Base-by-base conservation (phyloP, 2,329 filamentous ascomycete species). In the Penicillium sp. region DNA sequence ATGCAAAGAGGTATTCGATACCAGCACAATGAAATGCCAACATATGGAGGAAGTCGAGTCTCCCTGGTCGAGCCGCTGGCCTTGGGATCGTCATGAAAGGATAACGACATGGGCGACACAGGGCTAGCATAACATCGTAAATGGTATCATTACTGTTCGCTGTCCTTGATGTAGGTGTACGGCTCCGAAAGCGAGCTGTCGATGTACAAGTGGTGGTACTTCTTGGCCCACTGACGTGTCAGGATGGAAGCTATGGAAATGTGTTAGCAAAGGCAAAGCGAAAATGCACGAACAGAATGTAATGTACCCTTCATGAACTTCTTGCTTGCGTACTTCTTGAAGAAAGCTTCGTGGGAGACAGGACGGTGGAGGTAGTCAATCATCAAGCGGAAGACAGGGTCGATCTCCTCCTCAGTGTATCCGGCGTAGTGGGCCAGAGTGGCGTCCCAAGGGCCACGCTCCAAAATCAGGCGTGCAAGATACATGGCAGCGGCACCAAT, bases 321-420 rank as follows among this genome's bases (percentile, higher is more conserved):
- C 82, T 97, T 99, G 85, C 91, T 96, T 54, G 94, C 94, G 74
- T 99, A 99, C 78, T 99, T 99, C 85, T 96, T 96, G 83, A 97
- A 97, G 82, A 99, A 97, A 35, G 94, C 95, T 73, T 97, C 93
- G 70, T 99, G 94, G 42, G 88, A 85, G 51, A 97, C 89, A 25
- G 93, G 94, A 12, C 90, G 87, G 56, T 89, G 89, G 37, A 99
- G 87, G 73, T 99, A 99, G 75, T 99, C 92, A 58, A 99, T 86
- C 92, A 99, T 97, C 58, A 97, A 83, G 67, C 89, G 84, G 70
- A 96, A 90, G 40, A 97, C 90, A 11, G 93, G 93, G 73, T 93
- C 85, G 65, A 99, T 92, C 76, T 99, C 90, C 45, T 93, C 86
- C 74, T 97, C 93, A 2, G 84, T 88, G 75, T 97, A 99, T 53